Evolutionary conservation across 2,329 filamentous ascomycete species (phyloP), one percentile per base, ranked within the genome.

Genomic region (Arthroderma uncinatum): DNA sequence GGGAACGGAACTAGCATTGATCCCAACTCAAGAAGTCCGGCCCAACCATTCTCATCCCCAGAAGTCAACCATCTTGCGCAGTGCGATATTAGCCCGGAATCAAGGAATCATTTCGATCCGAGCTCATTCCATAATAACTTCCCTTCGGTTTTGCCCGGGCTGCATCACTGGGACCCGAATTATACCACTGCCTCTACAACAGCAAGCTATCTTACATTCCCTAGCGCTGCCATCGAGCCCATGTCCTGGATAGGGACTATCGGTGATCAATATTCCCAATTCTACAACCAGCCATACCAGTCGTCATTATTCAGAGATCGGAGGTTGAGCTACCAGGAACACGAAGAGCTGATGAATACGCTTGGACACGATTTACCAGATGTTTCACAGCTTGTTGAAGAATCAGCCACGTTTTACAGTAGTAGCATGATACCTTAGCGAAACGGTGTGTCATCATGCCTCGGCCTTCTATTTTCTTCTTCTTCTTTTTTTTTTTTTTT

Each of bases 271-370:
- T 76, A 76, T 58, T 76, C 73, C 16, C 73, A 74, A 47, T 76
- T 76, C 60, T 72, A 74, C 61, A 72, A 74, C 44, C 73, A 76
- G 48, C 71, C 73, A 9, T 74, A 73, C 57, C 73, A 72, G 30
- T 67, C 73, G 59, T 69, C 76, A 66, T 65, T 73, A 61, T 69
- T 79, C 80, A 67, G 80, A 78, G 59, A 82, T 82, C 64, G 89
- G 79, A 78, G 78, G 59, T 75, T 94, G 33, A 91, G 84, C 59
- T 85, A 90, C 61, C 82, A 89, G 65, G 88, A 94, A 70, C 89
- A 93, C 71, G 73, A 85, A 61, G 87, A 95, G 73, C 75, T 95
- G 37, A 89, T 94, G 86, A 82, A 84, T 57, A 83, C 84, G 53
- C 78, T 95, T 34, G 87, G 93, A 69, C 65, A 73, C 7, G 69